Evolutionary conservation across 345 rosid species (phyloP).

Genomic region (Lepidium didymum): DNA sequence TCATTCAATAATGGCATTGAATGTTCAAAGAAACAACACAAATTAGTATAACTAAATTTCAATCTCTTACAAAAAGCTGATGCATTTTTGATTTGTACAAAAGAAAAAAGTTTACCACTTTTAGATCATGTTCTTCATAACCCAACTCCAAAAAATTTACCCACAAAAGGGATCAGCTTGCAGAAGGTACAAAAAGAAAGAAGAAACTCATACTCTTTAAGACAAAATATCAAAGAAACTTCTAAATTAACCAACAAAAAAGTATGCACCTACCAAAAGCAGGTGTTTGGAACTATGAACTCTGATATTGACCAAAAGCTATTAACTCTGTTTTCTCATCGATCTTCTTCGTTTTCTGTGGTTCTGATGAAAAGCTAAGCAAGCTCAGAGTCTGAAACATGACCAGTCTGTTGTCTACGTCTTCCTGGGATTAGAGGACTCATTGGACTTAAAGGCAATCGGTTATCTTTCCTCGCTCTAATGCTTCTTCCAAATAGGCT

Average conservation of each 20-base stretch:
- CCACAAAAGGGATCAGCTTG: not conserved
- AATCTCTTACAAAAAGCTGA: not conserved
- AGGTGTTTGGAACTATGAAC: too few species aligned
- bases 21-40: not conserved
- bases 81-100: not conserved
- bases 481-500: slow-evolving; percentile 29
- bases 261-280: not conserved
- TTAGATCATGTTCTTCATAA: not conserved
- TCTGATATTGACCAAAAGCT: too few species aligned
- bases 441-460: slow-evolving; percentile 27
- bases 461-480: slow-evolving; percentile 24
- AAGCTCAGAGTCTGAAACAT: slow-evolving; percentile 33
- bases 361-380: slow-evolving; percentile 13
- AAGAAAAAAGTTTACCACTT: not conserved
- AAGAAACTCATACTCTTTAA: slow-evolving; percentile 1
- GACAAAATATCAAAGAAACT: not conserved
- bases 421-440: slow-evolving; percentile 25
- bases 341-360: not conserved
- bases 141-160: not conserved
- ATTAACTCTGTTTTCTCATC: not conserved
- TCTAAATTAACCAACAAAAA: not conserved
- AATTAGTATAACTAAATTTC: not conserved
- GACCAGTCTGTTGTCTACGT: slow-evolving; percentile 28
- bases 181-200: not conserved
- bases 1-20: not conserved